phyloP scores from a whole-genome alignment of 805 yeast species.

The Millerozyma acaciae region DNA sequence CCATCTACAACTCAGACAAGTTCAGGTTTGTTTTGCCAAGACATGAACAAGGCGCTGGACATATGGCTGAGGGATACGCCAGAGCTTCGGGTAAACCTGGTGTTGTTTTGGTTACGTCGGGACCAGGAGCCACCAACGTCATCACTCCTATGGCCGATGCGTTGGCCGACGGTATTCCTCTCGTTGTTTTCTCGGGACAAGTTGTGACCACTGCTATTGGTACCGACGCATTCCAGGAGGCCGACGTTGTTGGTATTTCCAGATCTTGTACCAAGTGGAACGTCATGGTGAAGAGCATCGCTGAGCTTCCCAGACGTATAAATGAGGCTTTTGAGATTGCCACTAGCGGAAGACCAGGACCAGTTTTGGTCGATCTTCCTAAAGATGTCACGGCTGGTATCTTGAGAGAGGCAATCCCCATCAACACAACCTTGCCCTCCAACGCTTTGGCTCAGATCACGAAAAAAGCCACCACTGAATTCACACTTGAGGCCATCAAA shows the following conservation, averaged over 20 bases:
- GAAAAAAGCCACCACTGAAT: conserved; percentile 63
- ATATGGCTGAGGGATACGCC: conserved; percentile 99
- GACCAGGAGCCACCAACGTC: conserved; percentile 98
- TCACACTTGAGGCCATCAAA: conserved; percentile 67
- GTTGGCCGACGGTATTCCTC: conserved; percentile 92
- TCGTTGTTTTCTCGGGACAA: conserved; percentile 96
- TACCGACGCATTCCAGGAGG: conserved; percentile 99
- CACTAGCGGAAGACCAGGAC: conserved; percentile 95
- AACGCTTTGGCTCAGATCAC: conserved; percentile 68
- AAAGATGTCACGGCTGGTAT: conserved; percentile 96
- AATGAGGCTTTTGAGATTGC: conserved; percentile 99
- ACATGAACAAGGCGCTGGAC: conserved; percentile 99
- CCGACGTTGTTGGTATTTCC: conserved; percentile 95
- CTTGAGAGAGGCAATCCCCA: conserved; percentile 81
- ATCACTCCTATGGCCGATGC: conserved; percentile 99
- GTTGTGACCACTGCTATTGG: conserved; percentile 95
- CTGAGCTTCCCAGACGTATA: conserved; percentile 91
- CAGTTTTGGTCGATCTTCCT: conserved; percentile 95
- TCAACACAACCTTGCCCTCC: conserved; percentile 71
- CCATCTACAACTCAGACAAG: conserved; percentile 85
- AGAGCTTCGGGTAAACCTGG: conserved; percentile 95
- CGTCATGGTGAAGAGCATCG: conserved; percentile 93
- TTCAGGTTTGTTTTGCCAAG: conserved; percentile 90
- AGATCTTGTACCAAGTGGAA: conserved; percentile 99
- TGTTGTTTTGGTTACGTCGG: conserved; percentile 96